Evolutionary conservation across 1,139 yeast species (phyloP).

Genomic region (Tardiomyces blankii): DNA sequence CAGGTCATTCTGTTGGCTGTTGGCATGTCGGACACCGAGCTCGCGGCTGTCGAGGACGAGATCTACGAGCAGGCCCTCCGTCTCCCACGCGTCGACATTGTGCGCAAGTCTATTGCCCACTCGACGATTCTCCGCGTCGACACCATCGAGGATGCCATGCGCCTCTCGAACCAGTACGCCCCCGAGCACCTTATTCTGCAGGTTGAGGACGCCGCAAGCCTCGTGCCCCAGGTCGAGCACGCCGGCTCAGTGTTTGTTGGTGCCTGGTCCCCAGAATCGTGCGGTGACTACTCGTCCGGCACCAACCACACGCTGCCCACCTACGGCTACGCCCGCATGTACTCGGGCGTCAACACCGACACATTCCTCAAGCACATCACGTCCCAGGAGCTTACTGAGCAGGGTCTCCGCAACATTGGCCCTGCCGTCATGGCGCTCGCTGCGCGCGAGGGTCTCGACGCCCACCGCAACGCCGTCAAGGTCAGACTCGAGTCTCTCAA

Average conservation of each 20-base stretch:
- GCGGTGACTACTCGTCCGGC: slow-evolving; percentile 97
- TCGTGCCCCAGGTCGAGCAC: slow-evolving; percentile 66
- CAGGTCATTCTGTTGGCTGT: slow-evolving; percentile 91
- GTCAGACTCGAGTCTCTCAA: slow-evolving; percentile 61
- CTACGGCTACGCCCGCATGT: slow-evolving; percentile 94
- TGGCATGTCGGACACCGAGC: slow-evolving; percentile 45
- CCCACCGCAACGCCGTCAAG: slow-evolving; percentile 92
- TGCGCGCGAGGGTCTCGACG: slow-evolving; percentile 94
- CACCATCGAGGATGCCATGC: slow-evolving; percentile 65
- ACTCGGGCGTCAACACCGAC: slow-evolving; percentile 93
- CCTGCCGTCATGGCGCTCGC: slow-evolving; percentile 95
- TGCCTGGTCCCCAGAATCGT: slow-evolving; percentile 89
- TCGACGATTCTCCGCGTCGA: slow-evolving; percentile 67
- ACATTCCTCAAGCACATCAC: slow-evolving; percentile 94
- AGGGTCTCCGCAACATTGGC: slow-evolving; percentile 81
- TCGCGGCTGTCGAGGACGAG: slow-evolving; percentile 65
- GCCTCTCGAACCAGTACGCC: slow-evolving; percentile 79
- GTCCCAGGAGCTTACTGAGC: slow-evolving; percentile 75
- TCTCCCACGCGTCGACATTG: slow-evolving; percentile 91
- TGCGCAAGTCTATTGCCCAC: slow-evolving; percentile 84
- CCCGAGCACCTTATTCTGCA: slow-evolving; percentile 96
- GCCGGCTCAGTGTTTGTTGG: slow-evolving; percentile 98
- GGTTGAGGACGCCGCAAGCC: slow-evolving; percentile 61
- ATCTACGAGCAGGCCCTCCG: slow-evolving; percentile 71
- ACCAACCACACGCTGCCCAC: slow-evolving; percentile 98